These are phyloP conservation scores for Apiospora pterosperma DNA, from an alignment of 2,329 filamentous ascomycete species.

Conservation along the genomic window DNA sequence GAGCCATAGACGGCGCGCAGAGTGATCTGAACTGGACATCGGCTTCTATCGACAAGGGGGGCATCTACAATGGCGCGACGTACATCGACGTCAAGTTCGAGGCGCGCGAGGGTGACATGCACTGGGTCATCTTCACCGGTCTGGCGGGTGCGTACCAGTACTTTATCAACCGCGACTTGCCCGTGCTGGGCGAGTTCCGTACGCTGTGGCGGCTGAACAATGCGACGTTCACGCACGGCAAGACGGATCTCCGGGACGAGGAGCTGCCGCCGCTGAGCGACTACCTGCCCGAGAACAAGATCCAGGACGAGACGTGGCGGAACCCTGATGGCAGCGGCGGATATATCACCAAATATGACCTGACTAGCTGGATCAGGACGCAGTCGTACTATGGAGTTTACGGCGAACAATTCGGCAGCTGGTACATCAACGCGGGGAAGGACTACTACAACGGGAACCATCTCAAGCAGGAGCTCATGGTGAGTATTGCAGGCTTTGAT, in stretches of 20 bases:
- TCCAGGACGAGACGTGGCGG: slow-evolving; percentile 53
- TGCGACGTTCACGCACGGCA: slow-evolving; percentile 41
- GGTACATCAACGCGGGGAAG: slow-evolving; percentile 48
- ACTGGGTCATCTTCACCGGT: slow-evolving; percentile 48
- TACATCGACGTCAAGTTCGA: slow-evolving; percentile 47
- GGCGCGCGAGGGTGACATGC: slow-evolving; percentile 44
- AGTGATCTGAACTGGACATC: slow-evolving; percentile 45
- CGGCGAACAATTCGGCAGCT: slow-evolving; percentile 44
- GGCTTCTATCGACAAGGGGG: slow-evolving; percentile 35
- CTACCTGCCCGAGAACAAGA: slow-evolving; percentile 41
- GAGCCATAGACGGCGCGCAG: slow-evolving; percentile 38
- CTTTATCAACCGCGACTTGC: slow-evolving; percentile 47
- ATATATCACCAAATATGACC: slow-evolving; percentile 51
- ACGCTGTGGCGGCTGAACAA: slow-evolving; percentile 49
- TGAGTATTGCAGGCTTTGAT: neutral
- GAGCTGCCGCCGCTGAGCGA: slow-evolving; percentile 39
- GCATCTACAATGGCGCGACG: slow-evolving; percentile 28
- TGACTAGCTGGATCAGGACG: slow-evolving; percentile 29
- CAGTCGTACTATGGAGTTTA: slow-evolving; percentile 48
- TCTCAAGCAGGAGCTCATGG: slow-evolving; percentile 49
- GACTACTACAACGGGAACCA: slow-evolving; percentile 52
- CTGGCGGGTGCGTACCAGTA: slow-evolving; percentile 53
- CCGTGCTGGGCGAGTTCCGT: slow-evolving; percentile 45
- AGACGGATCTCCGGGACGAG: slow-evolving; percentile 42
- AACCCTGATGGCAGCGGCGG: slow-evolving; percentile 36